Base-by-base conservation (phyloP, 2,329 filamentous ascomycete genomes). In the Pseudogymnoascus sp. region DNA sequence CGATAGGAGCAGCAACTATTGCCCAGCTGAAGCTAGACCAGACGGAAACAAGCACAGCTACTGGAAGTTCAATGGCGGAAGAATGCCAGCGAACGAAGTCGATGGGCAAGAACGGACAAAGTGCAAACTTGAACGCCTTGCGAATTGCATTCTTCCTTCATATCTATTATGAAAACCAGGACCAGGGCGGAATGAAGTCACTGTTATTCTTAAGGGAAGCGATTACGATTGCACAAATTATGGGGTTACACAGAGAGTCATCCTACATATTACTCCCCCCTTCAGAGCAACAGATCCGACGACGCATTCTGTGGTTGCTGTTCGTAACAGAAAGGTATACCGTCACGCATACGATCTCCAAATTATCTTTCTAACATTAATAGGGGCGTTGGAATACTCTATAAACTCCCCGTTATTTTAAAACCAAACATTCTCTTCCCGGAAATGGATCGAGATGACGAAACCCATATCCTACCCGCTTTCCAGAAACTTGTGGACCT, bases 91-190 rank as follows among this genome's bases (percentile, higher is more conserved):
- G 70, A 5, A 69, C 67, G 34, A 71, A 67, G 58, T 68, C 61
- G 54, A 67, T 60, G 65, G 69, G 67, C 35, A 65, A 70, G 20
- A 71, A 69, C 25, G 70, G 68, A 20, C 67, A 65, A 12, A 63
- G 66, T 3, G 67, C 71, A 37, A 74, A 71, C 14, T 68, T 81
- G 18, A 73, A 78, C 57, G 71, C 70, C 34, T 64, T 81, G 3
- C 73, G 77, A 4, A 76, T 76, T 1, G 76, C 78, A 0, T 81
- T 81, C 64, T 81, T 81, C 57, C 68, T 81, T 16, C 79, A 81
- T 64, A 76, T 80, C 9, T 80, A 79, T 59, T 74, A 80, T 64
- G 79, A 81, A 65, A 81, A 81, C 60, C 73, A 76, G 61, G 65
- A 71, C 8, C 72, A 77, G 0, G 79, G 79, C 2, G 77, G 78